Conservation (phyloP, 169 alveolate species). For the Plasmodium vinckei region DNA sequence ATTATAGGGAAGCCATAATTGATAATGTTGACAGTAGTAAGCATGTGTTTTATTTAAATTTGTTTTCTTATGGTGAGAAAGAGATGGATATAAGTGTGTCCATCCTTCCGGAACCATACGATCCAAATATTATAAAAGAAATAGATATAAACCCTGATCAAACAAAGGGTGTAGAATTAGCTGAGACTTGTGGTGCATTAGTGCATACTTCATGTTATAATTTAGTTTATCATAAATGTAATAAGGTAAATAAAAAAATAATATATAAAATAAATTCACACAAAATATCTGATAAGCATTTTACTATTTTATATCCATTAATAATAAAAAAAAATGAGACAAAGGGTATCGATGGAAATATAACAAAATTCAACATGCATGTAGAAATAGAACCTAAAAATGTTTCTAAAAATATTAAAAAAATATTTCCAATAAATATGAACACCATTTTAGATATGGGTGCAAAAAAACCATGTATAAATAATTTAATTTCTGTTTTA, state of each 20-base stretch:
- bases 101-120: not conserved
- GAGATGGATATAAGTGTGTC: slow-evolving; percentile 50
- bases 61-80: slow-evolving; percentile 44
- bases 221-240: slow-evolving; percentile 49
- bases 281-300: slow-evolving; percentile 50
- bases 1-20: slow-evolving; percentile 18
- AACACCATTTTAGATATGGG: not conserved
- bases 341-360: not conserved
- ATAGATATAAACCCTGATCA: not conserved
- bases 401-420: slow-evolving; percentile 13
- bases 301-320: slow-evolving; percentile 35
- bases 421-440: slow-evolving; percentile 12
- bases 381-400: slow-evolving; percentile 35
- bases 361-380: slow-evolving; percentile 11
- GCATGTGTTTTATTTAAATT: slow-evolving; percentile 30
- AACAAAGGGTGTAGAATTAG: not conserved
- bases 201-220: slow-evolving; percentile 52
- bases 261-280: slow-evolving; percentile 47
- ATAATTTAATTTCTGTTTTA: slow-evolving; percentile 15
- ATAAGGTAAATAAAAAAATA: slow-evolving; percentile 2
- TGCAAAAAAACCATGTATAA: slow-evolving; percentile 31
- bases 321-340: slow-evolving; percentile 2
- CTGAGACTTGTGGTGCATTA: slow-evolving; percentile 28
- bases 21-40: not conserved
- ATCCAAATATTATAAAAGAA: not conserved